These are phyloP conservation scores for Phellopilus nigrolimitatus DNA, from an alignment of 1,284 basidiomycete species.

Conservation along the genomic window DNA sequence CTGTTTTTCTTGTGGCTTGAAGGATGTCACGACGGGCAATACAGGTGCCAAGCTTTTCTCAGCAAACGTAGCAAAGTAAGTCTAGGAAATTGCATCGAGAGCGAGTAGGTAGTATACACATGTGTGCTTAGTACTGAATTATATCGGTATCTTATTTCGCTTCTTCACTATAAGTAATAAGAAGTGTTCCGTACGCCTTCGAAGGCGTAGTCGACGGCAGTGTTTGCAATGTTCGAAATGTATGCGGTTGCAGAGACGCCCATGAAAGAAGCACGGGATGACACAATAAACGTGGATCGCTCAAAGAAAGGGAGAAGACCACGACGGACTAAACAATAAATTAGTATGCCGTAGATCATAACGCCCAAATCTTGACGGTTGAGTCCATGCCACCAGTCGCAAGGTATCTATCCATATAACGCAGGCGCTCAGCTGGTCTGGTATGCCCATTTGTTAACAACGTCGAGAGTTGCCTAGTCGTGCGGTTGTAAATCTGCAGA, in stretches of 20 bases:
- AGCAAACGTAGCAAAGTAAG: no score
- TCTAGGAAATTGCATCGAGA: background rate
- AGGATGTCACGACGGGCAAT: no score
- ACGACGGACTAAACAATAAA: no score
- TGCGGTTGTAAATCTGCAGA: slow-evolving; percentile 87
- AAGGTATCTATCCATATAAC: slow-evolving; percentile 97
- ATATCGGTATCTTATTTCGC: background rate
- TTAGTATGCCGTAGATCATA: slow-evolving; percentile 53
- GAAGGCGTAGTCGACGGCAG: no score
- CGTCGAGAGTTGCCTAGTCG: slow-evolving; percentile 83
- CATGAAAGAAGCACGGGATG: background rate
- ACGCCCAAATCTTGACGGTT: slow-evolving; percentile 91
- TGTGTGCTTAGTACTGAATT: background rate
- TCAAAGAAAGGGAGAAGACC: no score
- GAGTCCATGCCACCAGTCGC: slow-evolving; percentile 89
- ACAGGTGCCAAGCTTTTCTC: no score
- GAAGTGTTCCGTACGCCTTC: background rate
- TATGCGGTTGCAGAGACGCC: background rate
- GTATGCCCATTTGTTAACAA: slow-evolving; percentile 89
- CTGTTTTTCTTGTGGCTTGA: no score
- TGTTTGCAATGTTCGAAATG: background rate
- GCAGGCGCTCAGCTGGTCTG: slow-evolving; percentile 81
- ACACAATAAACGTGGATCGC: background rate
- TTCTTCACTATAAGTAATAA: slow-evolving; percentile 2
- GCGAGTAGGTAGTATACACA: background rate